Conservation (phyloP, 441 rosid species). For the Isatis lusitanica region DNA sequence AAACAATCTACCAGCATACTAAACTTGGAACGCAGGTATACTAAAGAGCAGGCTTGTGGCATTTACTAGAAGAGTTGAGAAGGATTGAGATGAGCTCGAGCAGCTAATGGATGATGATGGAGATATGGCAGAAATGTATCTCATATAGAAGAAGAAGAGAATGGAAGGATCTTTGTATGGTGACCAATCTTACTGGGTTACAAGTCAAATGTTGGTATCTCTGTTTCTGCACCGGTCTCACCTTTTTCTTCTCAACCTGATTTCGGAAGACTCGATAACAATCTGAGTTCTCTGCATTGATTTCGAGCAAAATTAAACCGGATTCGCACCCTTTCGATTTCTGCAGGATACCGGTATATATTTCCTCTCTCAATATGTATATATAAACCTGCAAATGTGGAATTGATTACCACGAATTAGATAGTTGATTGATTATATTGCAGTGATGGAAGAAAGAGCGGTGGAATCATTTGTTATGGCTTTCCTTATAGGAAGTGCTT, state of each 20-base stretch:
- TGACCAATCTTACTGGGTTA: conserved; percentile 71
- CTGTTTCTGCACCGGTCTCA: conserved; percentile 92
- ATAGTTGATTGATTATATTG: too few relatives aligned
- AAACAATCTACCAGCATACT: too few relatives aligned
- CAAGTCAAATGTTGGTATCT: conserved; percentile 70
- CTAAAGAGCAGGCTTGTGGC: conserved; percentile 98
- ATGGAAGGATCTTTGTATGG: conserved; percentile 79
- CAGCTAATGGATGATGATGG: conserved; percentile 99
- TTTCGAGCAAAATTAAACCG: too few relatives aligned
- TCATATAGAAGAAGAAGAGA: conserved; percentile 88
- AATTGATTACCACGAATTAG: too few relatives aligned
- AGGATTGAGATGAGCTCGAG: conserved; percentile 98
- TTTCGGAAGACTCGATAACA: conserved; percentile 75
- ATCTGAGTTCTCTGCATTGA: too few relatives aligned
- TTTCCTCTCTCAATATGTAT: too few relatives aligned
- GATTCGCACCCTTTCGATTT: too few relatives aligned
- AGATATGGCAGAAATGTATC: conserved; percentile 99
- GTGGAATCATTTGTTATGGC: too few relatives aligned
- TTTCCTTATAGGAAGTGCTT: too few relatives aligned
- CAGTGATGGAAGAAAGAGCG: too few relatives aligned
- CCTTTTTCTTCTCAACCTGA: conserved; percentile 91
- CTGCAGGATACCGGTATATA: too few relatives aligned
- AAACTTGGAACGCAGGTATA: conserved; percentile 95
- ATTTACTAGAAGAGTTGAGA: conserved; percentile 92
- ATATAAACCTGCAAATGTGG: too few relatives aligned